A percentile compares a stretch with the other conserved stretches of the same genome.
phyloP scores from a whole-genome alignment of 768 basidiomycete genomes.

The Trametes cubensis region DNA sequence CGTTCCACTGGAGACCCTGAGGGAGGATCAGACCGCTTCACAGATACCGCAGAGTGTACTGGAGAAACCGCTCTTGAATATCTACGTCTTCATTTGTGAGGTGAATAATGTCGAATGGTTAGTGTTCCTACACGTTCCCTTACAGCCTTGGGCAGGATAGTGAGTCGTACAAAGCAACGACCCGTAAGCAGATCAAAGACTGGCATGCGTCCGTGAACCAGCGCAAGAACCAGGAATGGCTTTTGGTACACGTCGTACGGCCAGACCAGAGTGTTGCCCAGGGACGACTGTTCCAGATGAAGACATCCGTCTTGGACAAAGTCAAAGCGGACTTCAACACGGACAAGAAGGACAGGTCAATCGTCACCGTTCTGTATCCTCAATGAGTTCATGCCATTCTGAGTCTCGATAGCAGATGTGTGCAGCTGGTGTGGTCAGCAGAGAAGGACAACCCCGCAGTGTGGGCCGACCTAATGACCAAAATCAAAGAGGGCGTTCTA shows the following conservation, averaged over 20 bases:
- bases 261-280: constrained; percentile 63
- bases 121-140: constrained; percentile 6
- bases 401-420: constrained; percentile 55
- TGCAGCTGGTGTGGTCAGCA: constrained; percentile 77
- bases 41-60: constrained; percentile 78
- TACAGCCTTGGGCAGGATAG: constrained; percentile 44
- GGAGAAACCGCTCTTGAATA: constrained; percentile 84
- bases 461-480: constrained; percentile 88
- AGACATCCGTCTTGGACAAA: constrained; percentile 85
- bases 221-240: constrained; percentile 89
- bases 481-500: constrained; percentile 89
- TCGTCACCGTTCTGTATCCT: constrained; percentile 1
- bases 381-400: constrained; percentile 12
- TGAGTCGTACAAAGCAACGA: constrained; percentile 76
- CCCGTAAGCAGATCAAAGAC: constrained; percentile 88
- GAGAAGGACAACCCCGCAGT: constrained; percentile 73
- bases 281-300: constrained; percentile 80
- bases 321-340: constrained; percentile 89
- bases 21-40: constrained; percentile 68
- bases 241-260: constrained; percentile 84
- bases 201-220: constrained; percentile 74
- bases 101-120: constrained; percentile 45
- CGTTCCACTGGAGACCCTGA: constrained; percentile 63
- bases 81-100: constrained; percentile 88
- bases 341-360: constrained; percentile 83